Base-by-base conservation (phyloP, 2,329 filamentous ascomycete genomes). In the Taxawa tesnikishii region DNA sequence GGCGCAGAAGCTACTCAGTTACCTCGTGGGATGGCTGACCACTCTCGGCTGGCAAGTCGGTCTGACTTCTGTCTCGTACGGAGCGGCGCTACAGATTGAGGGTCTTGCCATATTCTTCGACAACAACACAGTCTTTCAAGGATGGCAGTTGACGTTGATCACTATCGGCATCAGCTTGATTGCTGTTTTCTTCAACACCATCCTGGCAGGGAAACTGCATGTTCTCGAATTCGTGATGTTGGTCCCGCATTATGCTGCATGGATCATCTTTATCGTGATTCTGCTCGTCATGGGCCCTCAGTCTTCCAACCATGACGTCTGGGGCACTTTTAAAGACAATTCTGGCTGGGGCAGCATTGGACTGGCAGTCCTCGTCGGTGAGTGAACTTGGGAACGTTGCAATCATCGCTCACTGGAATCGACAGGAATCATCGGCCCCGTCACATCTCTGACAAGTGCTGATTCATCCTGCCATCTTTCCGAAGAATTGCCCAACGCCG, bases 1-100 rank as follows among this genome's bases (percentile, higher is more conserved):
- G 6, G 26, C 29, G 23, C 31, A 73, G 40, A 69, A 65, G 34
- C 60, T 66, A 21, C 50, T 73, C 2, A 70, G 65, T 38, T 76
- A 74, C 42, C 46, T 67, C 11, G 62, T 63, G 27, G 36, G 38
- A 19, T 53, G 46, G 47, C 39, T 51, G 3, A 44, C 40, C 28
- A 43, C 43, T 4, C 37, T 53, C 3, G 50, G 48, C 3, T 53
- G 49, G 49, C 49, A 51, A 29, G 41, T 35, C 15, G 43, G 41
- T 19, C 44, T 49, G 38, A 41, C 44, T 10, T 43, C 44, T 6
- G 44, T 47, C 17, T 43, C 45, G 8, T 47, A 42, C 33, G 40
- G 48, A 26, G 38, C 37, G 25, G 47, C 44, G 11, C 41, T 45
- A 18, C 46, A 50, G 28, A 37, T 51, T 8, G 38, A 46, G 28